Evolutionary conservation across 331 rosid genomes (phyloP), one percentile per base, ranked within the genome.

Genomic region (Telfairia occidentalis): DNA sequence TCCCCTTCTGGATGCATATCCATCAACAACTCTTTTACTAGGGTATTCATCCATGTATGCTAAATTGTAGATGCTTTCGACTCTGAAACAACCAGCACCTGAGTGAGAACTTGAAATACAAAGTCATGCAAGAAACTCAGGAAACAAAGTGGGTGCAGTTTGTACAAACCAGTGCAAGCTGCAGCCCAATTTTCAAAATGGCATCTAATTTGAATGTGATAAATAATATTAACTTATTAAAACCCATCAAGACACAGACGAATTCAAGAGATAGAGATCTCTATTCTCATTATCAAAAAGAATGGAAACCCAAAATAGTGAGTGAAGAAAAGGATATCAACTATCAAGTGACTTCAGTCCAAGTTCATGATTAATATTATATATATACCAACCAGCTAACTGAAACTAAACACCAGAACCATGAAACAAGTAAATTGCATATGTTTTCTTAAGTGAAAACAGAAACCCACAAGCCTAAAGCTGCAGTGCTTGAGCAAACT

Each of bases 11-110:
- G 97, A 86, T 77, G 83, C 83, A 61, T 82, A 82, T 71, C 89
- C 86, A 53, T 85, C 82, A 46, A 34, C 76, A 71, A 88, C 85
- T 83, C 92, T 90, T 87, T 90, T 95, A 78, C 94, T 84, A 29
- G 96, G 83, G 83, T 82, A 92, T 48, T 85, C 96, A 85, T 90
- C 97, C 99, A 95, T 92, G 88, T 72, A 73, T 76, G 28, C 50
- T 32, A 1, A 38, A 26, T 26, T 16, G 30, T 73, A 28, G 72
- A 72, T 81, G 81, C 76, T 83, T 83, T 82, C 83, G 72, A 81
- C 78, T 80, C 97, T 88, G 89, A 76, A 84, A 85, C 18, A 78
- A 43, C 19, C 40, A 80, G 24, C 60, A 34, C 52, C 48, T 21
- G n/a, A 2, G 29, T 72, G 77, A 73, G 29, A 30, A 10, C 1